phyloP scores from a whole-genome alignment of 2,329 filamentous ascomycete genomes.

The Hypoxylon sp. region DNA sequence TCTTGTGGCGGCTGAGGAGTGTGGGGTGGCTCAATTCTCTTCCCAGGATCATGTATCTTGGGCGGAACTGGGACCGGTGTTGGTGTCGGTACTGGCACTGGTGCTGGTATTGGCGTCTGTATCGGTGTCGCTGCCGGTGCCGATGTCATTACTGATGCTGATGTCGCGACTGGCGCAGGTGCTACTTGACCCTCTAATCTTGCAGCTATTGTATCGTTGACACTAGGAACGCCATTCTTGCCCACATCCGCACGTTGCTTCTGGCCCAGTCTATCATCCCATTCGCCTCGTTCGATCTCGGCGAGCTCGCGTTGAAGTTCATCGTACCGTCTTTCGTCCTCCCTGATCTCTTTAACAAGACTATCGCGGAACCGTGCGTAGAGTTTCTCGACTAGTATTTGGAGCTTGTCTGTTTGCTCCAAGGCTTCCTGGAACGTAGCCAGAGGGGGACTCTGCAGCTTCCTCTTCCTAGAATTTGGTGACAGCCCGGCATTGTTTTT shows the following conservation, averaged over 20 bases:
- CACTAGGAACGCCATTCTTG: slow-evolving; percentile 38
- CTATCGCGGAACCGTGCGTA: slow-evolving; percentile 81
- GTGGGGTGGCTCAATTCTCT: slow-evolving; percentile 41
- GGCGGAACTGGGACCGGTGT: slow-evolving; percentile 41
- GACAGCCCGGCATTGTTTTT: slow-evolving; percentile 64
- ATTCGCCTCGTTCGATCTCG: slow-evolving; percentile 72
- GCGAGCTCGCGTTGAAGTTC: slow-evolving; percentile 76
- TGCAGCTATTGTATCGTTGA: slow-evolving; percentile 37
- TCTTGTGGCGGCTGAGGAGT: slow-evolving; percentile 47
- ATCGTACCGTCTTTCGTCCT: slow-evolving; percentile 79
- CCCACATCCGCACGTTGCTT: slow-evolving; percentile 36
- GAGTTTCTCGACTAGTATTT: slow-evolving; percentile 78
- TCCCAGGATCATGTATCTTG: slow-evolving; percentile 39
- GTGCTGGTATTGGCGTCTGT: slow-evolving; percentile 18
- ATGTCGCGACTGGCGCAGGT: slow-evolving; percentile 35
- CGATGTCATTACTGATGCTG: slow-evolving; percentile 13
- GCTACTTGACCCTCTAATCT: slow-evolving; percentile 45
- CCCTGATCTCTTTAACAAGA: slow-evolving; percentile 77
- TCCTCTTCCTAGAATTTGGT: slow-evolving; percentile 79
- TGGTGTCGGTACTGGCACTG: slow-evolving; percentile 24
- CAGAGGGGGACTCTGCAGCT: slow-evolving; percentile 75
- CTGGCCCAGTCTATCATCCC: slow-evolving; percentile 46
- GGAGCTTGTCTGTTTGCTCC: slow-evolving; percentile 77
- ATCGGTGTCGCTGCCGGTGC: slow-evolving; percentile 17
- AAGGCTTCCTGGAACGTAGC: slow-evolving; percentile 76